Conservation (phyloP, 352 stramenopile genomes). For the Phytophthora citrophthora region DNA sequence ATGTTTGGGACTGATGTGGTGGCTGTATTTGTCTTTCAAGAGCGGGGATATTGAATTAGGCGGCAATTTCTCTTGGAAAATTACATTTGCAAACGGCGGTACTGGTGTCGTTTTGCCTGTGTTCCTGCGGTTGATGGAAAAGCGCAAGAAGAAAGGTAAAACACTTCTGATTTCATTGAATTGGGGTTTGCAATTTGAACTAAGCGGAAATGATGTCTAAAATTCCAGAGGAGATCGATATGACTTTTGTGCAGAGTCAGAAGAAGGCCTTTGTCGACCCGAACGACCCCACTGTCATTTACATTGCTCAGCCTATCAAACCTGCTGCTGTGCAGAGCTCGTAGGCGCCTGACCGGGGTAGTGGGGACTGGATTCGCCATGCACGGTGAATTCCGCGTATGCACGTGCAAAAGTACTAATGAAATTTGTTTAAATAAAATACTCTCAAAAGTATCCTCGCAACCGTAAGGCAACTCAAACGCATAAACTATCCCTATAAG, state of each 20-base stretch:
- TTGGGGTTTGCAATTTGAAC: not conserved
- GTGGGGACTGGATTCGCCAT: too few relatives aligned
- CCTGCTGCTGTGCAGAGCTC: conserved; percentile 6
- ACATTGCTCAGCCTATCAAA: conserved; percentile 74
- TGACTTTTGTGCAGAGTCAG: conserved; percentile 78
- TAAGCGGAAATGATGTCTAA: not conserved
- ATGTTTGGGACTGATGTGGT: not conserved
- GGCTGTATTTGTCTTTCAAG: conserved; percentile 12
- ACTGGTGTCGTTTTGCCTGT: conserved; percentile 83
- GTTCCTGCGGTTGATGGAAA: conserved; percentile 84
- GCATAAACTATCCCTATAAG: too few relatives aligned
- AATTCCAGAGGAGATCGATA: conserved; percentile 64
- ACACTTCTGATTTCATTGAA: not conserved
- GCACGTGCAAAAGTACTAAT: too few relatives aligned
- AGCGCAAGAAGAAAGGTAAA: conserved; percentile 75
- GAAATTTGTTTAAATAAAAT: too few relatives aligned
- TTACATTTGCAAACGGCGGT: conserved; percentile 86
- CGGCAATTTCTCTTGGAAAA: conserved; percentile 70
- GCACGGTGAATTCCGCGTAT: too few relatives aligned
- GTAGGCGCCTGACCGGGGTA: not conserved
- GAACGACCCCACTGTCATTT: conserved; percentile 88
- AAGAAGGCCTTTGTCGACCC: conserved; percentile 88
- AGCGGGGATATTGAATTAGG: conserved; percentile 34
- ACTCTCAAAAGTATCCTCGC: too few relatives aligned
- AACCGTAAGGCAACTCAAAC: too few relatives aligned